Base-by-base conservation (phyloP, 2,329 filamentous ascomycete genomes). In the Laburnicola sp. region DNA sequence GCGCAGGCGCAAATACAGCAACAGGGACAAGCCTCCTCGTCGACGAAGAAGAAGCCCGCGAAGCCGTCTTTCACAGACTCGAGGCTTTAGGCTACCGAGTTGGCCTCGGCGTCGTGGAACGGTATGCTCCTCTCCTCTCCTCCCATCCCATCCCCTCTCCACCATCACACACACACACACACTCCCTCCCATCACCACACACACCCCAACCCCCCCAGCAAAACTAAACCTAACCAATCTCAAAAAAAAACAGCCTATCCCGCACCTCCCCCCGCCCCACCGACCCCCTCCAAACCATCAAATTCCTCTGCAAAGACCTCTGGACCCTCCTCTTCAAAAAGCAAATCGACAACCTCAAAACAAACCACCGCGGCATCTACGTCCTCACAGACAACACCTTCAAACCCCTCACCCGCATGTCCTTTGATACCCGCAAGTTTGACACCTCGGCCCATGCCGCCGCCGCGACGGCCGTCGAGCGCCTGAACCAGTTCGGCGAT, bases 331-430 rank as follows among this genome's bases (percentile, higher is more conserved):
- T 97, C 11, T 99, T 97, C 74, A 83, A 89, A 70, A 99, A 99
- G 76, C 95, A 97, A 73, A 90, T 99, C 68, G 94, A 99, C 75
- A 99, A 99, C 71, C 81, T 99, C 40, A 99, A 99, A 76, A 99
- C 94, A 6, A 99, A 99, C 70, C 94, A 99, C 72, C 81, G 94
- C 16, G 94, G 94, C 44, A 91, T 97, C 61, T 99, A 97, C 73
- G 94, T 99, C 37, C 78, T 99, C 45, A 97, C 93, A 10, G 94
- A 99, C 75, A 91, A 91, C 70, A 80, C 87, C 7, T 99, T 99
- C 76, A 87, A 90, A 42, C 92, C 93, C 0, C 87, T 99, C 60
- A 82, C 86, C 31, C 83, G 91, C 42, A 97, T 97, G 92, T 93
- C 88, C 66, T 88, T 91, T 58, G 87, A 93, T 42, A 73, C 67